These are phyloP conservation scores for Penicillium sp. DNA, from an alignment of 2,329 filamentous ascomycete genomes.

Conservation along the genomic window DNA sequence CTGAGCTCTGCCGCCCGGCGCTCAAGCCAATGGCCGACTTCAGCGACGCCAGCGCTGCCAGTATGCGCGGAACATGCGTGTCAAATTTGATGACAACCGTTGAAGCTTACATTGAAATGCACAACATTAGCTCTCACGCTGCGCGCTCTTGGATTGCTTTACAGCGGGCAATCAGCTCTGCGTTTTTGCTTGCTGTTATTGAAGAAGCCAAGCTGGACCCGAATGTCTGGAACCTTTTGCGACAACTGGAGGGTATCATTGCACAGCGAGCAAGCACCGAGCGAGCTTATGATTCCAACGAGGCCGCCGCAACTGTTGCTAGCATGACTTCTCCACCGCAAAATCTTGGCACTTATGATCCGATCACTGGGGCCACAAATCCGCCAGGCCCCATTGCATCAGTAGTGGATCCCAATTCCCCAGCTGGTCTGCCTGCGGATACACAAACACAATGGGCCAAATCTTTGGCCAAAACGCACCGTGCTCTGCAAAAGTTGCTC, in stretches of 20 bases:
- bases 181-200: constrained; percentile 49
- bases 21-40: constrained; percentile 54
- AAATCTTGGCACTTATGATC: constrained; percentile 22
- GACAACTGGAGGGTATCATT: constrained; percentile 47
- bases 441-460: constrained; percentile 49
- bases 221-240: constrained; percentile 42
- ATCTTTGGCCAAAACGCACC: constrained; percentile 48
- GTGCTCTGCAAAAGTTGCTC: constrained; percentile 49
- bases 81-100: constrained; percentile 58
- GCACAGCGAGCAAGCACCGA: constrained; percentile 43
- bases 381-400: constrained; percentile 28
- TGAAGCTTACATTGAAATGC: constrained; percentile 61
- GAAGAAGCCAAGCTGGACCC: constrained; percentile 47
- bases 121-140: constrained; percentile 44
- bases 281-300: constrained; percentile 27
- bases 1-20: constrained; percentile 62
- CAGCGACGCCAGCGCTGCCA: constrained; percentile 39
- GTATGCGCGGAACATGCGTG: constrained; percentile 56
- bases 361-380: constrained; percentile 33
- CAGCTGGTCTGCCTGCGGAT: constrained; percentile 31
- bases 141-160: constrained; percentile 50
- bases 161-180: constrained; percentile 50
- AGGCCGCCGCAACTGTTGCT: constrained; percentile 10
- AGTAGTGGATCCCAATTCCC: constrained; percentile 29
- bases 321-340: constrained; percentile 22